These are phyloP conservation scores for Peronospora belbahrii DNA, from an alignment of 352 stramenopile genomes.

Conservation along the genomic window DNA sequence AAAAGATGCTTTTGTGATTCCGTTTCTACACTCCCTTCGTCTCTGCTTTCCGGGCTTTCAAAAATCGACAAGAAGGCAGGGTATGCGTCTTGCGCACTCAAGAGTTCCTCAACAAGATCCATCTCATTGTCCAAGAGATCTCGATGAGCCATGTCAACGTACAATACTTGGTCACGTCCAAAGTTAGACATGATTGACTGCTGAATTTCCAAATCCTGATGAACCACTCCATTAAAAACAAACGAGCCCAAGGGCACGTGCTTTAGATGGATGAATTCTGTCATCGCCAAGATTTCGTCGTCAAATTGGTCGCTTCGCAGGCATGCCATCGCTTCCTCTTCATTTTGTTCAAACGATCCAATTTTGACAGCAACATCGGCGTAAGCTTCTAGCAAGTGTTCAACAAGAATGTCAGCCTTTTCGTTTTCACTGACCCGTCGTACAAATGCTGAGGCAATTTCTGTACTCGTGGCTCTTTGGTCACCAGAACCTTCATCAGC, in stretches of 20 bases:
- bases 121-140: conserved; percentile 48
- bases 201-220: conserved; percentile 59
- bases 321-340: conserved; percentile 36
- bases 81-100: conserved; percentile 52
- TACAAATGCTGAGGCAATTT: conserved; percentile 43
- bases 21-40: conserved; percentile 10
- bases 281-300: conserved; percentile 64
- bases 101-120: conserved; percentile 62
- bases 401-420: conserved; percentile 32
- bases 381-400: conserved; percentile 60
- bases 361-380: conserved; percentile 38
- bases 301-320: conserved; percentile 45
- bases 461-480: conserved; percentile 13
- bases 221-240: conserved; percentile 84
- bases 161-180: conserved; percentile 72
- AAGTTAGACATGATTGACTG: conserved; percentile 69
- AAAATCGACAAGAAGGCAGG: conserved; percentile 68
- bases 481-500: conserved; percentile 10
- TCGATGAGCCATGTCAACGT: conserved; percentile 53
- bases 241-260: conserved; percentile 67
- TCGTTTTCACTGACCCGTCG: conserved; percentile 42
- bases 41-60: conserved; percentile 19
- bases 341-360: conserved; percentile 28
- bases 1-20: conserved; percentile 38
- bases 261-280: conserved; percentile 67